Conservation (phyloP, 139 green algal species). For the Zygnema cylindricum region DNA sequence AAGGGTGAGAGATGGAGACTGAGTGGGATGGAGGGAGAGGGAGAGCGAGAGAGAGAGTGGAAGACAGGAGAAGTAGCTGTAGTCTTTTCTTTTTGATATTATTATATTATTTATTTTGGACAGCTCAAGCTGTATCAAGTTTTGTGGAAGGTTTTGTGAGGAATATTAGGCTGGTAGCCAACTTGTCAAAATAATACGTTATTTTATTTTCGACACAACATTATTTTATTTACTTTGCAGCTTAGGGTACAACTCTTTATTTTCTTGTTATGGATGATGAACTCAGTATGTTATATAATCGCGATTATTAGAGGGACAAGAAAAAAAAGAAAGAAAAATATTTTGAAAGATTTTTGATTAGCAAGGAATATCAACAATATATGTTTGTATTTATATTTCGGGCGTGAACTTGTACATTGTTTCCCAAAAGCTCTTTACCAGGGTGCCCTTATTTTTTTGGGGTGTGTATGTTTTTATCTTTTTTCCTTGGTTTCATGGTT, state of each 20-base stretch:
- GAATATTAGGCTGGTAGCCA: background rate
- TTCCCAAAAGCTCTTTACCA: background rate
- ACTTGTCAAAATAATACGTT: background rate
- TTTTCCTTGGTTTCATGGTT: background rate
- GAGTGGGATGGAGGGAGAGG: no score
- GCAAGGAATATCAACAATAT: constrained; percentile 2
- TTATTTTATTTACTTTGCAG: background rate
- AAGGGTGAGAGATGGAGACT: no score
- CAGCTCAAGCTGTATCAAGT: background rate
- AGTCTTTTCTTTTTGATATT: no score
- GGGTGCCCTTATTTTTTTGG: background rate
- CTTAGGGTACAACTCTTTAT: background rate
- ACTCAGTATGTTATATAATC: constrained; percentile 11
- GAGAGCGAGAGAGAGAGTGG: no score
- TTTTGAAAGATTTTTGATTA: background rate
- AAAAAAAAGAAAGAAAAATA: background rate
- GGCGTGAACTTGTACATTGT: background rate
- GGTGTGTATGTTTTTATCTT: background rate
- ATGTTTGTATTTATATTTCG: background rate
- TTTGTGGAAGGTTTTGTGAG: no score
- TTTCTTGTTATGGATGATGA: background rate
- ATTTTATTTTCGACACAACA: background rate
- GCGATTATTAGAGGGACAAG: background rate
- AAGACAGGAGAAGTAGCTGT: no score
- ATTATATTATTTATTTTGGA: background rate